phyloP scores from a whole-genome alignment of 208 protist genomes.

The Trichomonas vaginalis region DNA sequence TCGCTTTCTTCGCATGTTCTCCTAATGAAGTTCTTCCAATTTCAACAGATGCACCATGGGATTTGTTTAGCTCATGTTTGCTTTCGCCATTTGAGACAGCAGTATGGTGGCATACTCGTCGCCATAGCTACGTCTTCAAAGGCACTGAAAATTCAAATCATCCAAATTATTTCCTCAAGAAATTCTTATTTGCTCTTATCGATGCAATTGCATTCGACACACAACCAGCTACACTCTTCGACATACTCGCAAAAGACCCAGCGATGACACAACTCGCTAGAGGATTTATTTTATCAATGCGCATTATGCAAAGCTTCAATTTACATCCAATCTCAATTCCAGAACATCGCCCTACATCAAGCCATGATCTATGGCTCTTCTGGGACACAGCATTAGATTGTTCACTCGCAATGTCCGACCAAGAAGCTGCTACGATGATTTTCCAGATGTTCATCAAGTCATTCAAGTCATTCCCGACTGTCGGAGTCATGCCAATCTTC shows the following conservation, averaged over 20 bases:
- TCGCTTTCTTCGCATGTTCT: neutral
- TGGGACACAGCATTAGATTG: neutral
- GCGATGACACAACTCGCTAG: neutral
- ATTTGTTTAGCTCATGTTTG: neutral
- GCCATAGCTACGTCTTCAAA: neutral
- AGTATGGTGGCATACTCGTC: neutral
- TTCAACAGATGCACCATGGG: neutral
- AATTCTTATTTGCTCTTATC: neutral
- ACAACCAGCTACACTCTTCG: neutral
- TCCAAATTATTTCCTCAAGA: neutral
- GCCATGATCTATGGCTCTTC: neutral
- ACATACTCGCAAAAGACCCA: neutral
- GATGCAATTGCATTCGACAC: constrained; percentile 12
- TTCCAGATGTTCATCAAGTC: neutral
- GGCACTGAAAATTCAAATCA: neutral
- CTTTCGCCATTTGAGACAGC: neutral
- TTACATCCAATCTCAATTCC: neutral
- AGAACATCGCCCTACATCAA: neutral
- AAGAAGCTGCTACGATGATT: neutral
- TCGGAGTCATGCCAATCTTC: neutral
- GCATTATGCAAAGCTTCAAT: neutral
- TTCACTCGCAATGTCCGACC: neutral
- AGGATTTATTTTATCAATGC: neutral
- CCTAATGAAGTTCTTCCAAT: neutral
- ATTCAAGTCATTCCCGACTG: neutral